A percentile compares a stretch with the other conserved stretches of the same genome.
Conservation (phyloP, 129 eudicot species). For the Logfia minima region DNA sequence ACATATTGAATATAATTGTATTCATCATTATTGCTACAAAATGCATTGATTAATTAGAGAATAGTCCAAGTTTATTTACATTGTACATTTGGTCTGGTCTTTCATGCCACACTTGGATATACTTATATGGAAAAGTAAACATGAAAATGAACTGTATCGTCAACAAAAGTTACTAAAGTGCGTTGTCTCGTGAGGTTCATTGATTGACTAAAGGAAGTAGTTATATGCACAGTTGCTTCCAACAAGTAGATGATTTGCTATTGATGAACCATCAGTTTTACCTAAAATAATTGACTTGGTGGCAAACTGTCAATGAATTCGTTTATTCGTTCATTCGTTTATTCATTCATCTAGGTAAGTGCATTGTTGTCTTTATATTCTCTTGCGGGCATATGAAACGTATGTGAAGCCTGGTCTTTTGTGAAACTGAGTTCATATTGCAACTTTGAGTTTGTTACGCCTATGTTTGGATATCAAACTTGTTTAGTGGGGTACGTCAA, state of each 20-base stretch:
- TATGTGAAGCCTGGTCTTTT: not conserved
- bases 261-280: not conserved
- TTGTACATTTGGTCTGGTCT: no score
- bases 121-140: no score
- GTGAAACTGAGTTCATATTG: not conserved
- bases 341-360: not conserved
- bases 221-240: not conserved
- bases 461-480: not conserved
- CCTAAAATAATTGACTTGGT: not conserved
- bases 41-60: no score
- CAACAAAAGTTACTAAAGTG: not conserved
- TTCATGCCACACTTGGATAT: no score
- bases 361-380: not conserved
- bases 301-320: not conserved
- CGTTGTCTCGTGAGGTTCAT: not conserved
- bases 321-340: not conserved
- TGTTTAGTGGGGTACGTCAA: not conserved
- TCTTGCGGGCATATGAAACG: not conserved
- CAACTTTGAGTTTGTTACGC: not conserved
- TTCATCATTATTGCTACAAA: no score
- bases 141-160: no score
- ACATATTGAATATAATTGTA: no score
- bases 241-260: not conserved
- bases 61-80: no score
- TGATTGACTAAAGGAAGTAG: not conserved